phyloP scores from a whole-genome alignment of 2,329 filamentous ascomycete genomes.

The Aspergillus oerlinghausenensis region DNA sequence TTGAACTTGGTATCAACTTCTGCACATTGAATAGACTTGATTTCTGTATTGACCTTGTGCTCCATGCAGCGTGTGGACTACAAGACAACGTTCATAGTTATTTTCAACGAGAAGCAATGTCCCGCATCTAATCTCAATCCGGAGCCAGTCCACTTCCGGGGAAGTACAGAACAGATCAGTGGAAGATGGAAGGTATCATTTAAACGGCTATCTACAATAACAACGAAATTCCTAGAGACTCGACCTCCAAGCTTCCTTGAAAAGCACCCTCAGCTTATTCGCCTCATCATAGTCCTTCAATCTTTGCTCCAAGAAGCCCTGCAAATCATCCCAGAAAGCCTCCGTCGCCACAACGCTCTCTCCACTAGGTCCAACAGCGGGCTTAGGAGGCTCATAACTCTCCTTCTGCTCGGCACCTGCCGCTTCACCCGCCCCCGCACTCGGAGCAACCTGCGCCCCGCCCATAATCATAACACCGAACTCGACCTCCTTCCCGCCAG shows the following conservation, averaged over 20 bases:
- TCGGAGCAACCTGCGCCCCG: conserved; percentile 51
- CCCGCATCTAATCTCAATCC: background rate
- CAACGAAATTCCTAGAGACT: conserved; percentile 3
- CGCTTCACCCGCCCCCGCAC: conserved; percentile 25
- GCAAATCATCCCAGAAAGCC: conserved; percentile 82
- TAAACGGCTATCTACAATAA: background rate
- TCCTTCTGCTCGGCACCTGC: conserved; percentile 24
- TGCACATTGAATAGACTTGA: background rate
- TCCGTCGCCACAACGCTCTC: conserved; percentile 61
- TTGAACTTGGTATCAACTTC: background rate
- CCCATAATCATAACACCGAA: conserved; percentile 86
- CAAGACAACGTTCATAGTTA: background rate
- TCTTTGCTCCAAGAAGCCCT: conserved; percentile 73
- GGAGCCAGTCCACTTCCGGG: background rate
- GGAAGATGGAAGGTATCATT: conserved; percentile 12
- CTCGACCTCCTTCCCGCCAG: conserved; percentile 55
- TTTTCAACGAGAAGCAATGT: background rate
- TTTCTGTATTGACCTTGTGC: background rate
- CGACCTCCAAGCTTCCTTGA: conserved; percentile 62
- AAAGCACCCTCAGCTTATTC: conserved; percentile 60
- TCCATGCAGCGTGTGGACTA: background rate
- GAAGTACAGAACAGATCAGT: background rate
- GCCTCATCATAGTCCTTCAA: conserved; percentile 66
- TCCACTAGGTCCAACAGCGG: conserved; percentile 53
- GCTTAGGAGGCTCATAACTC: conserved; percentile 23